These are phyloP conservation scores for Amoeboaphelidium protococcarum DNA, from an alignment of 371 early-diverging fungal genomes.

Conservation along the genomic window DNA sequence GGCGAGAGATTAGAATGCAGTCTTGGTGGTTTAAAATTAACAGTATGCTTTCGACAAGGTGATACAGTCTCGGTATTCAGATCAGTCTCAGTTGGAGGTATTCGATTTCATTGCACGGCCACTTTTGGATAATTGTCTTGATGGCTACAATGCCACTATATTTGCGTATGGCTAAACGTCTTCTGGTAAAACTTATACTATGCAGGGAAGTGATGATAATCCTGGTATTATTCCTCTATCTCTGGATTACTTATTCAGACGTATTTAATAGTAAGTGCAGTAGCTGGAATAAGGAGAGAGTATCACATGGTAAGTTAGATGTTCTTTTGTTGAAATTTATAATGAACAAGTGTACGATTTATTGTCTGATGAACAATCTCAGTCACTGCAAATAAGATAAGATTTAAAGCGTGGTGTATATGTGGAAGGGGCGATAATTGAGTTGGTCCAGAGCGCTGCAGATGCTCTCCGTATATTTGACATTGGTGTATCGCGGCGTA, in stretches of 20 bases:
- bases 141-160: neutral
- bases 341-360: slow-evolving; percentile 22
- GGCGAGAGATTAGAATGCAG: too few species aligned
- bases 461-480: slow-evolving; percentile 9
- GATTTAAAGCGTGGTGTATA: slow-evolving; percentile 10
- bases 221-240: slow-evolving; percentile 11
- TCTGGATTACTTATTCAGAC: slow-evolving; percentile 8
- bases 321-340: slow-evolving; percentile 24
- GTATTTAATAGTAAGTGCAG: too few species aligned
- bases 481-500: slow-evolving; percentile 10
- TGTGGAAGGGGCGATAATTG: slow-evolving; percentile 11
- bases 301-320: slow-evolving; percentile 5
- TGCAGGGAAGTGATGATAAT: slow-evolving; percentile 10
- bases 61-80: too few species aligned
- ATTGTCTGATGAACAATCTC: slow-evolving; percentile 8
- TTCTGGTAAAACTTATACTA: slow-evolving; percentile 14
- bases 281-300: slow-evolving; percentile 1
- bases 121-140: neutral
- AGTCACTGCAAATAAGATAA: slow-evolving; percentile 13
- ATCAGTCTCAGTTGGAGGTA: too few species aligned
- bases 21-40: too few species aligned
- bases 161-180: neutral
- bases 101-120: neutral
- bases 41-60: too few species aligned
- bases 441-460: slow-evolving; percentile 4